Base-by-base conservation (phyloP, 495 filamentous ascomycete species). In the Chlorociboria aeruginascens region DNA sequence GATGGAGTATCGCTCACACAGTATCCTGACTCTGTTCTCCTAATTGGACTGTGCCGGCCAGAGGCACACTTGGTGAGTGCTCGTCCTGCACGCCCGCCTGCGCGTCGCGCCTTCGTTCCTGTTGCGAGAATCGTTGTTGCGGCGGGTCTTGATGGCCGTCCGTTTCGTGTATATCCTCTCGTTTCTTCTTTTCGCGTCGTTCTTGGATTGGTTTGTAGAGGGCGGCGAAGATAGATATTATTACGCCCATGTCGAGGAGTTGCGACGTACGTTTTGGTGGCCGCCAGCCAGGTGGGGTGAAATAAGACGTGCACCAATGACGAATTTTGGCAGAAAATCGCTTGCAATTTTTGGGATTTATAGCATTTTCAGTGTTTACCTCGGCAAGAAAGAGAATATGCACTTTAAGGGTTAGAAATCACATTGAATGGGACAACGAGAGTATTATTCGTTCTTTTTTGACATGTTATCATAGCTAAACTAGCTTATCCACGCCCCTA, bases 401-500 rank as follows among this genome's bases (percentile, higher is more conserved):
- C 1, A 25, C 20, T 25, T 25, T 25, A 25, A 25, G 20, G 20
- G 20, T 34, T 7, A 14, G 28, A 3, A 14, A 45, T 45, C 16
- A 41, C 33, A 17, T 46, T 37, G 34, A 30, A 51, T 31, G 25
- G 32, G 17, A 31, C 3, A 34, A 1, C 0, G 12, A 29, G 12
- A 8, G 9, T 20, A 14, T 8, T n/a, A 25, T 38, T 32, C 16
- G 34, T 30, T 43, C 20, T 47, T 55, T 55, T 57, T 54, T 49
- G 50, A 55, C 49, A 56, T 55, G 28, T 56, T 43, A 38, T 59
- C 50, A 50, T 50, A 47, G 50, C 43, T 43, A 36, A 34, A 50
- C 49, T 53, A 51, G 34, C 49, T 51, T 49, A 58, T 52, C 40
- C 51, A 58, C 54, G 55, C 31, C 48, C 42, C 45, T 25, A 13